These are phyloP conservation scores for Globisporangium mamillatum DNA, from an alignment of 352 stramenopile genomes.

Conservation along the genomic window DNA sequence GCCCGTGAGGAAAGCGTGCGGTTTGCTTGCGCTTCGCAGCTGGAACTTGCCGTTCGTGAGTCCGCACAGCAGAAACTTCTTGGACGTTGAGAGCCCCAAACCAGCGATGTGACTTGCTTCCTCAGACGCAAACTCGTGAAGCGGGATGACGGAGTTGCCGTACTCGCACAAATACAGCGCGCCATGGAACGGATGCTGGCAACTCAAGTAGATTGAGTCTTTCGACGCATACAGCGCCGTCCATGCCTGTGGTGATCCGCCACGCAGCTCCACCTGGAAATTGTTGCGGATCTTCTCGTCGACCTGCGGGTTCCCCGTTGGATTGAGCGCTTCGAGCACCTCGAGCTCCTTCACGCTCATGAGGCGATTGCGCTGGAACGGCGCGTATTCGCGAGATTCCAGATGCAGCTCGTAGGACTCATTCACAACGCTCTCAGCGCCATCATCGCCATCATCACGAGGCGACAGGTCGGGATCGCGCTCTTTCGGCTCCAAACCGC, in stretches of 20 bases:
- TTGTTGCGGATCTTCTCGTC: conserved; percentile 49
- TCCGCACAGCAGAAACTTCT: conserved; percentile 73
- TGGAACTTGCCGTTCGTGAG: conserved; percentile 82
- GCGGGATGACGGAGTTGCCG: conserved; percentile 21
- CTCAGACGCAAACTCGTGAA: conserved; percentile 47
- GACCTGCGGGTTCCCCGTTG: conserved; percentile 31
- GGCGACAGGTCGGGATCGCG: conserved; percentile 9
- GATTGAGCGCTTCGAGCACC: conserved; percentile 39
- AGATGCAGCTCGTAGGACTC: conserved; percentile 58
- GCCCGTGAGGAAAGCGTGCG: conserved; percentile 65
- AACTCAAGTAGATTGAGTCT: conserved; percentile 53
- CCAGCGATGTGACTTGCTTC: conserved; percentile 31
- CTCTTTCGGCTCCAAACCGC: conserved; percentile 19
- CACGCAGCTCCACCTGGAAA: conserved; percentile 43
- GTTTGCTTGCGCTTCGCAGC: conserved; percentile 44
- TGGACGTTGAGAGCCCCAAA: conserved; percentile 42
- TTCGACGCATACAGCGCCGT: conserved; percentile 37
- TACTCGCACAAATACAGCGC: conserved; percentile 37
- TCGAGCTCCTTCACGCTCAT: conserved; percentile 56
- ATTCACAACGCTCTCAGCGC: conserved; percentile 21
- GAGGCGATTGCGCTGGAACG: conserved; percentile 40
- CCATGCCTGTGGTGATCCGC: conserved; percentile 26
- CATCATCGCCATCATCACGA: conserved; percentile 13
- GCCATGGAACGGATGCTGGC: conserved; percentile 30
- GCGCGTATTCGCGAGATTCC: conserved; percentile 32